Evolutionary conservation across 495 filamentous ascomycete genomes (phyloP), one percentile per base, ranked within the genome.

Genomic region (Podospora conica): DNA sequence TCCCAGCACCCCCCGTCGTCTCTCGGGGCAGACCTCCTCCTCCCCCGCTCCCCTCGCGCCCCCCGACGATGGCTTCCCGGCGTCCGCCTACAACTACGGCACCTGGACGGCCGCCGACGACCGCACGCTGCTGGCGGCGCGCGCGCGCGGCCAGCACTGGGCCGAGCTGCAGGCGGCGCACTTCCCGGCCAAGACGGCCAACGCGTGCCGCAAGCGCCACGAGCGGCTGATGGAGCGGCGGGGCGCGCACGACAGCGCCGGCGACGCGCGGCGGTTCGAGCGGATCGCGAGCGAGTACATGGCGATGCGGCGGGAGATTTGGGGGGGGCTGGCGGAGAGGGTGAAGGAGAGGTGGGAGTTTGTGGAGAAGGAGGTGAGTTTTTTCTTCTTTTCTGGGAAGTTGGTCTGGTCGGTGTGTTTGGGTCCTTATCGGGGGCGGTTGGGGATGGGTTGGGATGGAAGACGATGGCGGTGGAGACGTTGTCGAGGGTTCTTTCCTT

Each of bases 201-300:
- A 93, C 75, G 90, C 90, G 15, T 93, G 90, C 76, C 88, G 90
- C 18, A 93, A 93, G 75, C 83, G 90, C 40, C 87, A 91, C 70
- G 90, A 92, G 75, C 79, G 90, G 25, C 77, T 92, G 65, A 85
- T 91, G 79, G 88, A 90, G 76, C 78, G 84, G 55, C 79, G 79
- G 54, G 85, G 84, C 54, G 78, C 78, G 40, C 83, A 89, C 61
- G 85, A 89, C 66, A 88, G 87, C 84, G 87, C 10, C 1, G 40
- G 40, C 15, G 40, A 90, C 69, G 80, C 79, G 10, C 74, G 83
- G 28, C 86, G 86, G 78, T 74, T 90, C 10, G 86, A 91, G 66
- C 76, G 72, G 11, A 77, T 93, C 12, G 85, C 87, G 21, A 83
- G 82, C 72, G 86, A 85, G 69, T 93, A 93, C 73, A 84, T 87